Base-by-base conservation (phyloP, 2,329 filamentous ascomycete species). In the Dryadomyces quercivorus region DNA sequence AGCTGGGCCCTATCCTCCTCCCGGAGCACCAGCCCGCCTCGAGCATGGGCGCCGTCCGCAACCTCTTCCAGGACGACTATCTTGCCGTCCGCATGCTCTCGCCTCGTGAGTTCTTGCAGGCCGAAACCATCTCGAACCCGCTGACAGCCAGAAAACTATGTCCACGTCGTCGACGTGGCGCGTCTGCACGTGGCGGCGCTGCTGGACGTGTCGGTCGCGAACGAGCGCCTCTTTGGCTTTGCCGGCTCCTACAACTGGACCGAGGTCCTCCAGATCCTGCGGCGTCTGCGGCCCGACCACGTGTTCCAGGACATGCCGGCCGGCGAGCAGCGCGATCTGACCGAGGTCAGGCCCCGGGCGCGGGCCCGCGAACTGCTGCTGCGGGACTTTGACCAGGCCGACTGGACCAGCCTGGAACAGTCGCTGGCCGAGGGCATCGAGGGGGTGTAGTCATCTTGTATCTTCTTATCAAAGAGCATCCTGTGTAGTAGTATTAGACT, bases 161-260 rank as follows among this genome's bases (percentile, higher is more conserved):
- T 56, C 42, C 40, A 58, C 10, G 52, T 55, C 18, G 53, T 52
- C 15, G 51, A 56, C 42, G 51, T 21, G 51, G 55, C 52, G 10
- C 44, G 59, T 13, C 53, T 67, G 10, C 64, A 66, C 49, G 57
- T 62, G 3, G 62, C 61, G 1, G 64, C 60, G 5, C 46, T 63
- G 5, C 54, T 64, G 0, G 57, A 65, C 20, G 59, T 60, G 8
- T 51, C 56, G 18, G 58, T 65, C 9, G 42, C 57, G 3, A 54
- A 55, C 7, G 60, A 63, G 57, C 63, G 64, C 46, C 53, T 66
- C 48, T 58, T 62, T 43, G 61, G 60, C 12, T 63, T 59, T 51
- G 63, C 53, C 5, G 31, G 55, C 1, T 36, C 53, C 10, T 62
- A 56, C 40, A 64, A 60, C 26, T 64, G 59, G 56, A 59, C 59